phyloP scores from a whole-genome alignment of 352 stramenopile species.

The Blastocystis hominis region DNA sequence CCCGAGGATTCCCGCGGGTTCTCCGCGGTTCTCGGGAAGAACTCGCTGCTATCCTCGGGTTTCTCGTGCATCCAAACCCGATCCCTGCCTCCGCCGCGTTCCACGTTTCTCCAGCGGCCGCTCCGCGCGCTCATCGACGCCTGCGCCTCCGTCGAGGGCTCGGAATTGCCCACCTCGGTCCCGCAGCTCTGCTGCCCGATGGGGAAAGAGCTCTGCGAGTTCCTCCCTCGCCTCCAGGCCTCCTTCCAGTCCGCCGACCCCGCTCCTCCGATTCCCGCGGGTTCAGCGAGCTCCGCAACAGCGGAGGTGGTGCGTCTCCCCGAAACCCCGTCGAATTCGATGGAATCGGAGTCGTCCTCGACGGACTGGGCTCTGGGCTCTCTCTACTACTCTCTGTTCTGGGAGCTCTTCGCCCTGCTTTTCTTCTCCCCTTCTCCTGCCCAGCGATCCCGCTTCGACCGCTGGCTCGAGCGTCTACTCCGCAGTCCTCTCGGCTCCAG shows the following conservation, averaged over 20 bases:
- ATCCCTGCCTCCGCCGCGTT: background rate
- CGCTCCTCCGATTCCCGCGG: background rate
- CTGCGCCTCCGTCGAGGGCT: background rate
- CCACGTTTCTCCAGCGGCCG: background rate
- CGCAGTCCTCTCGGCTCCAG: background rate
- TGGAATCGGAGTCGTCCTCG: background rate
- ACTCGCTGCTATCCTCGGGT: background rate
- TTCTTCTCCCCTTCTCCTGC: background rate
- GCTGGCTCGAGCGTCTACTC: background rate
- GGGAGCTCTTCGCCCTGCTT: background rate
- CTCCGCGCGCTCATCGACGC: background rate
- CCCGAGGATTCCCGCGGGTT: background rate
- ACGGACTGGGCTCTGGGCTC: background rate
- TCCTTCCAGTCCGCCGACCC: too few species aligned
- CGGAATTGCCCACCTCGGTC: background rate
- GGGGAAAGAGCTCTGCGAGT: background rate
- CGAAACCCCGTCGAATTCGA: too few species aligned
- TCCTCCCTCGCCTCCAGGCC: background rate
- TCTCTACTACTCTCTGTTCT: background rate
- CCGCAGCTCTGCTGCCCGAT: background rate
- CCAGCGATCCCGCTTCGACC: background rate
- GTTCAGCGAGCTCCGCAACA: background rate
- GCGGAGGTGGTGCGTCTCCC: background rate
- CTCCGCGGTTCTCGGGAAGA: background rate
- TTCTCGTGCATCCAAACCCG: background rate